Base-by-base conservation (phyloP, 352 stramenopile species). In the Elongisporangium undulatum region DNA sequence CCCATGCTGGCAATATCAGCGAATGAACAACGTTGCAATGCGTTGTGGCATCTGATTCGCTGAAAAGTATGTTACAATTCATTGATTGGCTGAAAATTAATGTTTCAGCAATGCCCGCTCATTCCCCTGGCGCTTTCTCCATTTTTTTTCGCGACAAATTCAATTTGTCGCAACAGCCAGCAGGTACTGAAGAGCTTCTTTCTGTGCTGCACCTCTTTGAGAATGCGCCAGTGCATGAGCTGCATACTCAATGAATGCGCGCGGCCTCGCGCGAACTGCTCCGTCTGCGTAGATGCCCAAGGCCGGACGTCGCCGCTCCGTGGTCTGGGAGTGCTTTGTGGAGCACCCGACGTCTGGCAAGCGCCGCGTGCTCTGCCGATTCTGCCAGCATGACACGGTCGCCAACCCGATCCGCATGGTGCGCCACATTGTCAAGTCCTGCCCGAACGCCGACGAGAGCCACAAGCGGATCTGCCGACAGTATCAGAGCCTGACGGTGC, bases 361-460 rank as follows among this genome's bases (percentile, higher is more conserved):
- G 60, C 69, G 72, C 24, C 72, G 72, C 55, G 72, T 78, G 67
- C 57, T 82, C n/a, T 82, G 72, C 54, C 72, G 69, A 52, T 76
- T 82, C 59, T 82, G 72, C 49, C 60, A 69, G 16, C 72, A 76
- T 53, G 72, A 82, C 59, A 69, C 70, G 22, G 72, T 82, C 26
- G 72, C 72, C 26, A 78, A 78, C 45, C 72, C 72, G 10, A 64
- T 62, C 26, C 69, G 72, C 39, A 82, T 82, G 72, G 72, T 77
- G 62, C 69, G 72, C 34, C 72, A 82, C 61, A 77, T 82, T 62
- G 52, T 75, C 53, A 70, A 69, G 58, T 61, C 70, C 56, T 78
- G 72, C 61, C 72, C 72, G 7, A 58, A 64, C 50, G 72, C 65
- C 12, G 72, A 78, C 64, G 72, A 78, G 45, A 24, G 63, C 10